Conservation (phyloP, 2,329 filamentous ascomycete genomes). For the Rhexocercosporidium sp. region DNA sequence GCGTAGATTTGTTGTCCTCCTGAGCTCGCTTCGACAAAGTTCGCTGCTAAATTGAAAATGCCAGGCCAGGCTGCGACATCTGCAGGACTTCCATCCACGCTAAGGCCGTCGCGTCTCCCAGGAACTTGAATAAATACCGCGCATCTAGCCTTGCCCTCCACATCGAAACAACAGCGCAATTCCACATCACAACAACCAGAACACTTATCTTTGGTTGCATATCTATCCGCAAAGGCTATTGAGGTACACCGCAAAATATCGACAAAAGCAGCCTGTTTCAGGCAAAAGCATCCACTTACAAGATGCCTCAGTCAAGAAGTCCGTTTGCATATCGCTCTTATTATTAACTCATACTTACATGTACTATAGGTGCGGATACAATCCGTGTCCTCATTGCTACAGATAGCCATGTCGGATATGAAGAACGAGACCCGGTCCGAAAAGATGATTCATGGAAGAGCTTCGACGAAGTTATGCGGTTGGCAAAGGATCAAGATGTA, state of each 20-base stretch:
- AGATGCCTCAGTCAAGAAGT: slow-evolving; percentile 38
- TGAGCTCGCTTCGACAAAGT: slow-evolving; percentile 18
- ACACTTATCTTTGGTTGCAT: not conserved
- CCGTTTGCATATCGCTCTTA: not conserved
- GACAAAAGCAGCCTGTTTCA: not conserved
- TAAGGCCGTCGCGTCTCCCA: slow-evolving; percentile 33
- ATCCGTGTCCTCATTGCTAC: slow-evolving; percentile 94
- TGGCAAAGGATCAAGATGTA: slow-evolving; percentile 84
- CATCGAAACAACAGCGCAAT: not conserved
- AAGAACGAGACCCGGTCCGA: slow-evolving; percentile 90
- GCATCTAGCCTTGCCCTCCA: not conserved
- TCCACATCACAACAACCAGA: not conserved
- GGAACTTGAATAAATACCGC: not conserved
- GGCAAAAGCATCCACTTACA: slow-evolving; percentile 8
- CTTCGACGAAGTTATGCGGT: slow-evolving; percentile 92
- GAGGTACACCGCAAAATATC: not conserved
- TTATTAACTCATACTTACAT: slow-evolving; percentile 16
- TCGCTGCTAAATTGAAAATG: not conserved
- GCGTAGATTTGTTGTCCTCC: not conserved
- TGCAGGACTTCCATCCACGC: slow-evolving; percentile 30
- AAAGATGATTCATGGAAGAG: slow-evolving; percentile 96
- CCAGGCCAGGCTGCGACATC: not conserved
- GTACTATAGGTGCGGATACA: slow-evolving; percentile 64
- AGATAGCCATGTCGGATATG: slow-evolving; percentile 97
- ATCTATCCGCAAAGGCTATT: no score